Conservation (phyloP, 345 rosid species). For the Eucalyptus cladocalyx region DNA sequence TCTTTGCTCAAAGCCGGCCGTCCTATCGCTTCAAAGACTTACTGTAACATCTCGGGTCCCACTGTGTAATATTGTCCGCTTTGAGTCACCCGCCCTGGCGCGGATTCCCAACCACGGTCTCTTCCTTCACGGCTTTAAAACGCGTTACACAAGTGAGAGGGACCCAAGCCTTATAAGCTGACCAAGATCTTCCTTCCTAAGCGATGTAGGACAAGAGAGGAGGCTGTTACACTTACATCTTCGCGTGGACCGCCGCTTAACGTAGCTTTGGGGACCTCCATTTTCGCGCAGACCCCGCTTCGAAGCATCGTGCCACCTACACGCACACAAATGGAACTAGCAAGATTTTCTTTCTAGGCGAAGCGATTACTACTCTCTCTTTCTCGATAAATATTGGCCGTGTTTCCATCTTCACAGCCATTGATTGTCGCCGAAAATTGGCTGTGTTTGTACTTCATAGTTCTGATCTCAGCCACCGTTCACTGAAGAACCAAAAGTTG, state of each 20-base stretch:
- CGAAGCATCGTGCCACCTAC: neutral
- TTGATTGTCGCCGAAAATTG: neutral
- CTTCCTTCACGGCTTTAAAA: too few relatives aligned
- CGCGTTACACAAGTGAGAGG: too few relatives aligned
- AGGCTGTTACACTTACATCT: too few relatives aligned
- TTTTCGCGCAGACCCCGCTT: neutral
- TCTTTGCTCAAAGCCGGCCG: neutral
- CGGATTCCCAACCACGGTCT: too few relatives aligned
- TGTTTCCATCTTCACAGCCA: neutral
- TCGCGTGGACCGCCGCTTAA: neutral
- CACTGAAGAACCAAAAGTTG: neutral
- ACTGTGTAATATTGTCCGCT: too few relatives aligned
- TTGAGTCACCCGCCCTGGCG: too few relatives aligned
- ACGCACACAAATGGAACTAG: neutral
- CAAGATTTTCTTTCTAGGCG: neutral
- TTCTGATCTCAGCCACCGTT: neutral
- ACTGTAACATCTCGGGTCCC: too few relatives aligned
- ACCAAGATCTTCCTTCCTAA: too few relatives aligned
- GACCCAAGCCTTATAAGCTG: too few relatives aligned
- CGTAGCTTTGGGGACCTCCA: neutral
- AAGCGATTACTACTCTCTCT: neutral
- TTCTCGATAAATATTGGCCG: neutral
- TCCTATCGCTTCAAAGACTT: neutral
- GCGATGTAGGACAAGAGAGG: too few relatives aligned
- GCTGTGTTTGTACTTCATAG: neutral